A percentile compares a stretch with the other conserved stretches of the same genome.
Conservation (phyloP, 139 green algal species). For the Coccomyxa sp. region DNA sequence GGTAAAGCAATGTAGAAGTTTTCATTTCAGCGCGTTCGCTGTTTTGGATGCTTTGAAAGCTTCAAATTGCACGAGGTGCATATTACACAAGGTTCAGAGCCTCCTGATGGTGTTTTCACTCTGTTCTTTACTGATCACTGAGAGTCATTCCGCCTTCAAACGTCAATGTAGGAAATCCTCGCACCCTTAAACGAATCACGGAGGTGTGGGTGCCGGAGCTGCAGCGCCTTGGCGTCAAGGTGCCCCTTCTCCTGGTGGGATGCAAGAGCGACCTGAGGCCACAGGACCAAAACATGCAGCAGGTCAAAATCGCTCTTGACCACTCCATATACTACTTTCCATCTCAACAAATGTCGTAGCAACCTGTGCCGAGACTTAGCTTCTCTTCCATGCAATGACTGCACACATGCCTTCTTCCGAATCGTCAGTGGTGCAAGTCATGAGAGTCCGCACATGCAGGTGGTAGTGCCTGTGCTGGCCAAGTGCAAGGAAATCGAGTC, state of each 20-base stretch:
- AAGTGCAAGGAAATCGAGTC: conserved; percentile 72
- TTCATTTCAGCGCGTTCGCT: no score
- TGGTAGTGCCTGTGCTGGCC: conserved; percentile 54
- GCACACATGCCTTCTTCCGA: no score
- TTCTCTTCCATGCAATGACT: no score
- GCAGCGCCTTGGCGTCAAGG: conserved; percentile 33
- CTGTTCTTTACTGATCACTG: no score
- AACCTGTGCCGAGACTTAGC: neutral
- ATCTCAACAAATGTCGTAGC: neutral
- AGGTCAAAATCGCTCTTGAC: conserved; percentile 22
- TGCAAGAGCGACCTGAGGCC: conserved; percentile 66
- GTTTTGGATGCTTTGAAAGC: no score
- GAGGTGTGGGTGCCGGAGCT: conserved; percentile 71
- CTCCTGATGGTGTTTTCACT: no score
- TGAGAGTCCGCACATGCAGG: conserved; percentile 5
- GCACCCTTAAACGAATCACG: conserved; percentile 53
- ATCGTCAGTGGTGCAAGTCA: neutral
- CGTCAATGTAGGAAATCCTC: conserved; percentile 18
- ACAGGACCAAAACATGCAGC: conserved; percentile 47
- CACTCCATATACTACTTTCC: neutral
- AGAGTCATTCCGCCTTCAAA: no score
- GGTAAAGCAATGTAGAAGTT: neutral
- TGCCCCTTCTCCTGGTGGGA: conserved; percentile 68
- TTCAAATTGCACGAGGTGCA: no score
- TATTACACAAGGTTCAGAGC: no score